phyloP scores from a whole-genome alignment of 257 asterid genomes.

The Solanum acaule region DNA sequence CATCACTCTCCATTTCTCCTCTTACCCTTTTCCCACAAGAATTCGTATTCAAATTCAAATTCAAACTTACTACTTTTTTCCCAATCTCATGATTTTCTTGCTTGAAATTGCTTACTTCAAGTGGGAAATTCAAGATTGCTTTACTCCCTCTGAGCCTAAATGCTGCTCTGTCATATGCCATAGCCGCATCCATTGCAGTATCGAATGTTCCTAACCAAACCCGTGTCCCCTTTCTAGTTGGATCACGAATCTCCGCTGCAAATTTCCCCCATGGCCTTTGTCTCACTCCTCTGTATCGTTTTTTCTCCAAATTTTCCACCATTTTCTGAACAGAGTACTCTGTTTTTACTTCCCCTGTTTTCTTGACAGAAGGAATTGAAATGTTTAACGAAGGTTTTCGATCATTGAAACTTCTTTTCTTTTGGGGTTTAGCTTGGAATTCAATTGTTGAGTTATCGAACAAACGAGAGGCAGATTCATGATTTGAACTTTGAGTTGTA shows the following conservation, averaged over 20 bases:
- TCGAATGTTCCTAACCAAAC: slow-evolving; percentile 38
- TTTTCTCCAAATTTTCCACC: slow-evolving; percentile 12
- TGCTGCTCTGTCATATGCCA: slow-evolving; percentile 36
- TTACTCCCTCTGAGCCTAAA: slow-evolving; percentile 35
- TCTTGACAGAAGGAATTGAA: slow-evolving; percentile 31
- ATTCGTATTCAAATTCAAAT: no score
- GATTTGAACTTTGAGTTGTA: background rate
- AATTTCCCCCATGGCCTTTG: slow-evolving; percentile 42
- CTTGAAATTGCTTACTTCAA: slow-evolving; percentile 37
- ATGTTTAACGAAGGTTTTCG: slow-evolving; percentile 63
- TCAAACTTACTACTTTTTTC: background rate
- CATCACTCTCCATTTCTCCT: slow-evolving; percentile 5
- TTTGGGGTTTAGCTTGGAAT: background rate
- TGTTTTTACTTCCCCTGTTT: background rate
- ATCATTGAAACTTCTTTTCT: slow-evolving; percentile 9
- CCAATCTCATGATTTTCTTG: slow-evolving; percentile 12
- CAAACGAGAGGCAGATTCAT: background rate
- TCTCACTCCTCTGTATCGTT: slow-evolving; percentile 36
- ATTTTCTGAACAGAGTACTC: slow-evolving; percentile 3
- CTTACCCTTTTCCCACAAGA: slow-evolving; percentile 45
- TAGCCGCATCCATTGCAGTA: slow-evolving; percentile 33
- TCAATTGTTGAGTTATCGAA: background rate
- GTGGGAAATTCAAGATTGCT: slow-evolving; percentile 50
- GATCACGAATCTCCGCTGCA: slow-evolving; percentile 37
- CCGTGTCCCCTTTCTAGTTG: slow-evolving; percentile 27